Percentiles rank a stretch among this genome's conserved stretches.
Evolutionary conservation across 257 asterid species (phyloP).

Genomic region (Datura wrightii): DNA sequence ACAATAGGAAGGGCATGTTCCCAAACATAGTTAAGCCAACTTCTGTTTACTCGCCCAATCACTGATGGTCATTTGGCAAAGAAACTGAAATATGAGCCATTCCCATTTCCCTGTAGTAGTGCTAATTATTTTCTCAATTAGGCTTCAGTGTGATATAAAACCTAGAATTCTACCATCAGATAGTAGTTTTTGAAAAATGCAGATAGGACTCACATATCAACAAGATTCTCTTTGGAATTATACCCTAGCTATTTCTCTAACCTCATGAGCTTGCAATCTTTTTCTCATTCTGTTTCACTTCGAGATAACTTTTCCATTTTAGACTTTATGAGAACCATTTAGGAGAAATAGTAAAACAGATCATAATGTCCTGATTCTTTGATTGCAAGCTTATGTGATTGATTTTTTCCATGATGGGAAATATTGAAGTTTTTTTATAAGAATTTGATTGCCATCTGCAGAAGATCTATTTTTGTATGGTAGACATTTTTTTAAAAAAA

Average conservation of each 20-base stretch:
- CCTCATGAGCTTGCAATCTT: not conserved
- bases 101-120: not conserved
- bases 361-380: not conserved
- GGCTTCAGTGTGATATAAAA: slow-evolving; percentile 3
- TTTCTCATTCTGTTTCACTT: slow-evolving; percentile 16
- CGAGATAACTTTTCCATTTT: slow-evolving; percentile 15
- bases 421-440: not conserved
- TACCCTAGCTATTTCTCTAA: not conserved
- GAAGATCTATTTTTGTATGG: not conserved
- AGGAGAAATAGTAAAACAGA: slow-evolving; percentile 20
- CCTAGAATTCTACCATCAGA: not conserved
- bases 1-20: not conserved
- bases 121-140: not conserved
- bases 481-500: not conserved
- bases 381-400: not conserved
- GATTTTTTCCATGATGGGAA: not conserved
- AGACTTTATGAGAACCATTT: slow-evolving; percentile 8
- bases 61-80: slow-evolving; percentile 12
- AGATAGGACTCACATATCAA: not conserved
- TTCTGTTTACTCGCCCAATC: not conserved
- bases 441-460: not conserved
- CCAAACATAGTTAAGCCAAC: slow-evolving; percentile 1
- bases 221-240: slow-evolving; percentile 7
- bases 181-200: not conserved
- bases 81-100: not conserved